Evolutionary conservation across 768 basidiomycete species (phyloP).

Genomic region (Suillus fuscotomentosus): DNA sequence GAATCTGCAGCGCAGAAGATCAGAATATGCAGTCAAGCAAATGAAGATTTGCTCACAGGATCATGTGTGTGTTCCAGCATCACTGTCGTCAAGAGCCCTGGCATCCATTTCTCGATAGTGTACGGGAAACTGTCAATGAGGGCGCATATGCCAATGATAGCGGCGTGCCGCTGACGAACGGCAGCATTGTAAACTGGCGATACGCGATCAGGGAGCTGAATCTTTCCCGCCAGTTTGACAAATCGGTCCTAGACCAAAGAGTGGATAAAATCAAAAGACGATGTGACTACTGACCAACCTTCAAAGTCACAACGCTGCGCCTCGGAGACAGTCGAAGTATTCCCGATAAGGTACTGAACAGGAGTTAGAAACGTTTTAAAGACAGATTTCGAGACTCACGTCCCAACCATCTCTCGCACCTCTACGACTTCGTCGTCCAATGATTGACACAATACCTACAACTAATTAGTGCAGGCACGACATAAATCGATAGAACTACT

Average conservation of each 20-base stretch:
- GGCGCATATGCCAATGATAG: conserved; percentile 85
- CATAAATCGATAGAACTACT: conserved; percentile 9
- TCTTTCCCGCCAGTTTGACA: conserved; percentile 66
- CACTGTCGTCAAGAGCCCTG: conserved; percentile 74
- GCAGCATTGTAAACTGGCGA: conserved; percentile 67
- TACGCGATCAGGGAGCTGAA: conserved; percentile 61
- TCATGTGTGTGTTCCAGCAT: conserved; percentile 85
- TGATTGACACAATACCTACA: conserved; percentile 73
- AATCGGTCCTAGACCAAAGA: conserved; percentile 62
- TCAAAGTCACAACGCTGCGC: conserved; percentile 70
- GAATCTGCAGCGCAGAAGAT: conserved; percentile 45
- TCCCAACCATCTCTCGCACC: conserved; percentile 87
- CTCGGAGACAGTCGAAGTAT: conserved; percentile 81
- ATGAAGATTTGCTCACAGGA: conserved; percentile 45
- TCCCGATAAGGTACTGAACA: conserved; percentile 68
- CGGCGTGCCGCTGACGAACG: conserved; percentile 81
- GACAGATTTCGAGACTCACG: conserved; percentile 43
- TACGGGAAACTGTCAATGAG: conserved; percentile 93
- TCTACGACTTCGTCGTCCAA: conserved; percentile 86
- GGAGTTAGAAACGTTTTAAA: conserved; percentile 20
- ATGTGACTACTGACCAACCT: conserved; percentile 41
- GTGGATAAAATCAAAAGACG: background rate
- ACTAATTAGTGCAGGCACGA: conserved; percentile 1
- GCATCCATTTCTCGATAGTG: conserved; percentile 90
- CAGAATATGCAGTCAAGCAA: conserved; percentile 11